Base-by-base conservation (phyloP, 2,329 filamentous ascomycete species). In the Waltergamsia citrina region DNA sequence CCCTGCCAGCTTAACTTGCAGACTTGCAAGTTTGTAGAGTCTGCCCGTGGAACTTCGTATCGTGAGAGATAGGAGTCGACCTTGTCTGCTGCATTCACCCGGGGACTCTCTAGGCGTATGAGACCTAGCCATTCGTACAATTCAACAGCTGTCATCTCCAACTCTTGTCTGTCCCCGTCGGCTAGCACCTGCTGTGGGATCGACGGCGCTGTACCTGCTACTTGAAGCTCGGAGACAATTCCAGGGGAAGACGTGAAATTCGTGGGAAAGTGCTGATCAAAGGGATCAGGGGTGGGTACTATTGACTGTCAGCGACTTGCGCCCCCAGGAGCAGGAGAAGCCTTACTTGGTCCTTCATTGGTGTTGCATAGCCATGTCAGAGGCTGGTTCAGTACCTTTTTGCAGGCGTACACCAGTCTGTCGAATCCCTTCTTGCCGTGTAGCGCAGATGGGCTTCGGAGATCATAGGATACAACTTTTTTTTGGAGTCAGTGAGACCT, bases 401-500 rank as follows among this genome's bases (percentile, higher is more conserved):
- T 79, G 53, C 79, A 86, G 11, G 86, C 85, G 66, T 84, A 84
- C 6, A 80, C 54, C 11, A 94, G 62, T 29, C 85, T 69, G 41
- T 88, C 80, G 48, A 93, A 94, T 0, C 78, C 81, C 42, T 82
- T 87, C 53, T 86, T 92, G 4, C 87, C 87, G 35, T 78, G 80
- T 7, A 85, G 54, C 85, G 94, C 94, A 1, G 78, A 78, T 1
- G 78, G 71, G 5, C 69, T 64, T 14, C 79, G 73, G 19, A 98
- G 69, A 39, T 96, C 79, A 33, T 82, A 66, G 45, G 90, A 76
- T 29, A 96, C 73, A 19, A 80, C 84, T 92, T 37, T 14, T 19
- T 25, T 6, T 27, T n/a, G 12, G 12, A 6, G 20, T 33, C 10
- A 33, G 31, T 16, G n/a, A 17, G 16, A 18, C 4, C 15, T 18